phyloP scores from a whole-genome alignment of 768 basidiomycete genomes.

The Lyophyllum atratum region DNA sequence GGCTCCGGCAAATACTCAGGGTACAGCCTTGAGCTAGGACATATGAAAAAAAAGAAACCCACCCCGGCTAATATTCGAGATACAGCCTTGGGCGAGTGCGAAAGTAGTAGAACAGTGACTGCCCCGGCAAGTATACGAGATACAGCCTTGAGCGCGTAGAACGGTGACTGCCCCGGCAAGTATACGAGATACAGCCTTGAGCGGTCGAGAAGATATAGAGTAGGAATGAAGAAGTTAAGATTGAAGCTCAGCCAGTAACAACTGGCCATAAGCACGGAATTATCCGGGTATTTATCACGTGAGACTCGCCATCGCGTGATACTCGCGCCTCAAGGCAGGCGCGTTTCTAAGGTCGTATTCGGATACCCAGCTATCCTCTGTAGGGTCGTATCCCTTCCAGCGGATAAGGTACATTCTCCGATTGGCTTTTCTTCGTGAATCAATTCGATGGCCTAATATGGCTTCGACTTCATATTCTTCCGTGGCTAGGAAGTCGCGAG shows the following conservation, averaged over 20 bases:
- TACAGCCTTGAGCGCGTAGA: no score
- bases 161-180: no score
- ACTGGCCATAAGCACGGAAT: no score
- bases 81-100: no score
- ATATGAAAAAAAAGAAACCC: no score
- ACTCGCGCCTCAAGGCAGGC: neutral
- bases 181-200: no score
- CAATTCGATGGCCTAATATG: neutral
- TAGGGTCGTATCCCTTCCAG: neutral
- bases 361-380: neutral
- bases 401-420: neutral
- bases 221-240: neutral
- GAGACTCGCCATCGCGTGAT: neutral
- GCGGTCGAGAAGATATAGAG: no score
- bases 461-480: neutral
- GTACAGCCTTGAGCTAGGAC: no score
- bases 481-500: neutral
- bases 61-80: no score
- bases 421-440: neutral
- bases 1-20: no score
- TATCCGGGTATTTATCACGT: neutral
- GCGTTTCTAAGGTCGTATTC: neutral
- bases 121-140: no score
- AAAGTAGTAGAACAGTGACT: no score
- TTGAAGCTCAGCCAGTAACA: neutral